phyloP scores from a whole-genome alignment of 345 rosid species.

The Camelina hispida region DNA sequence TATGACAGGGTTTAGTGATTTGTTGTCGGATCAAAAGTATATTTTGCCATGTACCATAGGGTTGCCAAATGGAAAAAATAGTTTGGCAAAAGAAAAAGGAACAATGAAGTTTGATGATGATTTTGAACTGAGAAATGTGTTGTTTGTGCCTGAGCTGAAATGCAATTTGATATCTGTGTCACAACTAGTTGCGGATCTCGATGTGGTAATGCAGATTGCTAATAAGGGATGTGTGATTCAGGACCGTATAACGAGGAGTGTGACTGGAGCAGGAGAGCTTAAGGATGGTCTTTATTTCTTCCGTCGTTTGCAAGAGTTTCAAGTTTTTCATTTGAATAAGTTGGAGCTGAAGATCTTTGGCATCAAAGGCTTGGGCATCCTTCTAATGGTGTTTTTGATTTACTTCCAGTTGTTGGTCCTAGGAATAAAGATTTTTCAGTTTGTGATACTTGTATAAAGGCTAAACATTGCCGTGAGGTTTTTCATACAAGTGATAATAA shows the following conservation, averaged over 20 bases:
- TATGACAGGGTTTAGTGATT: no score
- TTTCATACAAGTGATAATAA: no score
- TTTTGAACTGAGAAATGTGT: background rate
- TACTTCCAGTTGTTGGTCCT: no score
- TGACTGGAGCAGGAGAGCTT: slow-evolving; percentile 33
- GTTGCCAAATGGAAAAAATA: background rate
- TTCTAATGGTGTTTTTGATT: no score
- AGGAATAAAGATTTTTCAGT: no score
- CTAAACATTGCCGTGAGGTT: no score
- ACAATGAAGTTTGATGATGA: background rate
- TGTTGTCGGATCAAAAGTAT: background rate
- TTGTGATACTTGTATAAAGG: no score
- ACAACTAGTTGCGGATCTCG: background rate
- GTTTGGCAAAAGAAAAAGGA: background rate
- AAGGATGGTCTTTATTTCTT: background rate
- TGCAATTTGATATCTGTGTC: background rate
- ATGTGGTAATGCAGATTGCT: slow-evolving; percentile 1
- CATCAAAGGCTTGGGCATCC: no score
- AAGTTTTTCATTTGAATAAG: background rate
- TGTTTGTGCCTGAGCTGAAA: background rate
- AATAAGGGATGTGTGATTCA: slow-evolving; percentile 18
- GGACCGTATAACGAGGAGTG: slow-evolving; percentile 35
- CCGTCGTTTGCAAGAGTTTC: no score
- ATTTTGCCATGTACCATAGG: background rate
- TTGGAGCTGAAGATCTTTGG: no score